Base-by-base conservation (phyloP, 305 asterid species). In the Euphrasia arctica region DNA sequence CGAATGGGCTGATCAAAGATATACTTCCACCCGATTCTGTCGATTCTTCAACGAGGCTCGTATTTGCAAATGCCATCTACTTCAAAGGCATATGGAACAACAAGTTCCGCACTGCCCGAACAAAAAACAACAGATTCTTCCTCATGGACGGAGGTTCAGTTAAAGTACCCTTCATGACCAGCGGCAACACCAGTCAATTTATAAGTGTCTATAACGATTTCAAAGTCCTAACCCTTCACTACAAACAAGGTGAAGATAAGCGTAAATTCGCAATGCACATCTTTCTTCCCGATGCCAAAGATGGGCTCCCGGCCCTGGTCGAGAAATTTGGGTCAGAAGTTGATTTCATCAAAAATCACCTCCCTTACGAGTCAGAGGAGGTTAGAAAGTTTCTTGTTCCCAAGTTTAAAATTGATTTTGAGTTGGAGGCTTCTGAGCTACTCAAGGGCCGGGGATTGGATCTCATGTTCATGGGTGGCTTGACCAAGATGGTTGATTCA, bases 81-180 rank as follows among this genome's bases (percentile, higher is more conserved):
- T 91, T 82, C 60, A 89, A 89, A 82, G 95, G 98, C 72, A 78
- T 80, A 4, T 91, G 98, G 98, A 71, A 64, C 1, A 67, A 86
- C 43, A 79, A 80, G 63, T 91, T 86, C 1, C 82, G 82, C 49
- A 78, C 87, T 67, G 79, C 89, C 0, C 29, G 63, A 27, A 87
- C 98, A 1, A 77, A 78, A 69, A 87, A 80, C 14, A 72, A 75
- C 7, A 83, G 87, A 0, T 91, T 91, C 65, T 83, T 80, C 75
- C 95, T 91, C 66, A 64, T 75, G 1, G 56, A 82, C 13, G 90
- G 95, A 14, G 83, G 69, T 75, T 75, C 78, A 13, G 47, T 80
- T 7, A 65, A 87, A 64, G 92, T 70, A 2, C 95, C 97, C 52
- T 89, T 89, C 85, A 85, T 91, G 93, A 85, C 89, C 61, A 87